Evolutionary conservation across 1,139 yeast genomes (phyloP).

Genomic region (Sugiyamaella sp.): DNA sequence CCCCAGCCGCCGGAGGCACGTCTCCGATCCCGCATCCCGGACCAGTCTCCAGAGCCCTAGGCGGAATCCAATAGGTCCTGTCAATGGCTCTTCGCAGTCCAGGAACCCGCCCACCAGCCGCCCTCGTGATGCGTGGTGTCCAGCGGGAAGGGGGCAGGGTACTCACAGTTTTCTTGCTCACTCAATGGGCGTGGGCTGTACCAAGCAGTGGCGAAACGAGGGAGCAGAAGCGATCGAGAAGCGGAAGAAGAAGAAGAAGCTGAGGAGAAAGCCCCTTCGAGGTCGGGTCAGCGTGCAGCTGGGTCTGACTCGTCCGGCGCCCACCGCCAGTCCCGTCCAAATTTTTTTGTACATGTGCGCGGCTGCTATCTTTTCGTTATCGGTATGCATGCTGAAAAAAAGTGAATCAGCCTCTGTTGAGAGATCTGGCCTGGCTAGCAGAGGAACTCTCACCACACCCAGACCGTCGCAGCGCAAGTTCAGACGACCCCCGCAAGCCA

Average conservation of each 20-base stretch:
- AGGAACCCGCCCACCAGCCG: too few relatives aligned
- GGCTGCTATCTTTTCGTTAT: conserved; percentile 5
- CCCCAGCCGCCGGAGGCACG: too few relatives aligned
- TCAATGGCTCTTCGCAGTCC: too few relatives aligned
- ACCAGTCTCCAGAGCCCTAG: too few relatives aligned
- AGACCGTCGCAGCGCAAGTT: too few relatives aligned
- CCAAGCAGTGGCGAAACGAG: conserved; percentile 1
- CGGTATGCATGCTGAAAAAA: background rate
- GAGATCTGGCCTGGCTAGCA: too few relatives aligned
- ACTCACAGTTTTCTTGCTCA: background rate
- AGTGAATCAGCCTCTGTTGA: background rate
- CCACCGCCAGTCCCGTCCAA: background rate
- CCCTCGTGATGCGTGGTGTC: too few relatives aligned
- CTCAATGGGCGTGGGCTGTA: conserved; percentile 1
- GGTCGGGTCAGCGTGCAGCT: conserved; percentile 7
- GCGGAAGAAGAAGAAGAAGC: conserved; percentile 1
- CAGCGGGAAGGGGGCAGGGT: background rate
- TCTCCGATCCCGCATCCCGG: too few relatives aligned
- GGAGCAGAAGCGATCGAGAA: background rate
- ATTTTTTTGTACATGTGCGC: conserved; percentile 14
- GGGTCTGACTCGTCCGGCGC: conserved; percentile 9
- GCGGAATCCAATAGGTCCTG: too few relatives aligned
- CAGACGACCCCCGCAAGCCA: too few relatives aligned
- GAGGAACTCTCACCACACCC: too few relatives aligned
- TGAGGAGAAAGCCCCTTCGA: conserved; percentile 10